These are phyloP conservation scores for Mortierella sp. DNA, from an alignment of 371 early-diverging fungal genomes.

Conservation along the genomic window DNA sequence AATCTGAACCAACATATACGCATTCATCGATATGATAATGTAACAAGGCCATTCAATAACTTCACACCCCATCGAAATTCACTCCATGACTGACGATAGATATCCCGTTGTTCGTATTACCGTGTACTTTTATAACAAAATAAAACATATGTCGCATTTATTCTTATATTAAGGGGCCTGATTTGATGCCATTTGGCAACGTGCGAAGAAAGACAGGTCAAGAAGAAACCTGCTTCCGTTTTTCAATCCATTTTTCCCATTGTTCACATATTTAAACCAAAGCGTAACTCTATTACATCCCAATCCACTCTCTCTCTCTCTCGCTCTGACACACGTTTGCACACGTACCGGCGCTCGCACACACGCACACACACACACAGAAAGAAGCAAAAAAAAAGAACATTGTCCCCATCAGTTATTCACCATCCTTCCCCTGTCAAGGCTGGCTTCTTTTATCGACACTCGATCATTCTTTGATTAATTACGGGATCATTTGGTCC, in stretches of 20 bases:
- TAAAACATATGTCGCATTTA: background rate
- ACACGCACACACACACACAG: background rate
- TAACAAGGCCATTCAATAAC: constrained; percentile 26
- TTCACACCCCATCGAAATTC: constrained; percentile 14
- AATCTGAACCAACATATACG: constrained; percentile 62
- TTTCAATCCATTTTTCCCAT: too few species aligned
- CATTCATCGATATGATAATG: constrained; percentile 56
- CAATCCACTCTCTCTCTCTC: too few species aligned
- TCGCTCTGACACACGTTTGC: too few species aligned
- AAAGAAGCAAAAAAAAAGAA: too few species aligned
- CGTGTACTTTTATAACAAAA: too few species aligned
- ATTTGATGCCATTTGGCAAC: background rate
- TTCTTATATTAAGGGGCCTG: background rate
- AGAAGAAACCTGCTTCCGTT: background rate
- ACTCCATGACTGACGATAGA: constrained; percentile 1
- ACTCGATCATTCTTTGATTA: background rate
- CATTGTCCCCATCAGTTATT: too few species aligned
- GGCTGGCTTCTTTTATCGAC: constrained; percentile 18
- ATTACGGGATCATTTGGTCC: constrained; percentile 26
- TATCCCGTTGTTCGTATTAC: too few species aligned
- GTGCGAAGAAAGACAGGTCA: background rate
- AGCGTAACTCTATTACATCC: too few species aligned
- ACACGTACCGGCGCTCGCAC: background rate
- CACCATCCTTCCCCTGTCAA: constrained; percentile 33
- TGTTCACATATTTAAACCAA: too few species aligned